A percentile compares a stretch with the other conserved stretches of the same genome.
These are phyloP conservation scores for Pyrenophora tritici-repentis DNA, from an alignment of 2,329 filamentous ascomycete genomes.

Conservation along the genomic window DNA sequence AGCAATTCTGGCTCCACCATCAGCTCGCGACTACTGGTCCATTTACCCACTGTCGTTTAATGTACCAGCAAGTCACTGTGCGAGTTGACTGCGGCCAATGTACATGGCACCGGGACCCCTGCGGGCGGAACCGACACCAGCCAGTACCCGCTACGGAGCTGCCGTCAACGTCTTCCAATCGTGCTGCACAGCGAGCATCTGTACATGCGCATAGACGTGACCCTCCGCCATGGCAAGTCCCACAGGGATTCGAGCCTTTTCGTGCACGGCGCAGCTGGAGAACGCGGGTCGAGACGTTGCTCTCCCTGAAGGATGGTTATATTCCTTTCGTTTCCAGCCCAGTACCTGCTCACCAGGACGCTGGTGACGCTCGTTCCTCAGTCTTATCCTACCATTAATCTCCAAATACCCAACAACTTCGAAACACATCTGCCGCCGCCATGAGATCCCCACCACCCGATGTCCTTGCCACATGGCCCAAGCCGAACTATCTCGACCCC, in stretches of 20 bases:
- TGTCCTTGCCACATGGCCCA: slow-evolving; percentile 48
- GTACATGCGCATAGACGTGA: slow-evolving; percentile 20
- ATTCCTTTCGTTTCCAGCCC: slow-evolving; percentile 35
- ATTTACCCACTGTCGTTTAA: slow-evolving; percentile 18
- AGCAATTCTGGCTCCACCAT: slow-evolving; percentile 26
- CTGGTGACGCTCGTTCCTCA: slow-evolving; percentile 36
- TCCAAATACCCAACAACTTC: slow-evolving; percentile 26
- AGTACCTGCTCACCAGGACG: slow-evolving; percentile 27
- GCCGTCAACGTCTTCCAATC: slow-evolving; percentile 33
- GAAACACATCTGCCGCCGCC: slow-evolving; percentile 15
- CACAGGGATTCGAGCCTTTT: slow-evolving; percentile 16
- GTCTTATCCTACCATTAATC: slow-evolving; percentile 21
- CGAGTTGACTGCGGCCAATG: slow-evolving; percentile 23
- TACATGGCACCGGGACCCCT: slow-evolving; percentile 30
- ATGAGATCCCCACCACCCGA: slow-evolving; percentile 44
- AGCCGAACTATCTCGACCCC: slow-evolving; percentile 52
- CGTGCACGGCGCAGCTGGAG: slow-evolving; percentile 32
- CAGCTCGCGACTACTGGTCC: slow-evolving; percentile 23
- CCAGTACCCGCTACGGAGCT: slow-evolving; percentile 37
- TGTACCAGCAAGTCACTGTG: slow-evolving; percentile 36
- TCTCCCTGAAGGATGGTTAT: slow-evolving; percentile 21
- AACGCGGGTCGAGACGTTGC: slow-evolving; percentile 21
- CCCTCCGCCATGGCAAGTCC: slow-evolving; percentile 35
- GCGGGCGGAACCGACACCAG: slow-evolving; percentile 31
- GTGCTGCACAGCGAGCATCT: slow-evolving; percentile 23